Conservation (phyloP, 1,284 basidiomycete genomes). For the Rhodotorula sp. region DNA sequence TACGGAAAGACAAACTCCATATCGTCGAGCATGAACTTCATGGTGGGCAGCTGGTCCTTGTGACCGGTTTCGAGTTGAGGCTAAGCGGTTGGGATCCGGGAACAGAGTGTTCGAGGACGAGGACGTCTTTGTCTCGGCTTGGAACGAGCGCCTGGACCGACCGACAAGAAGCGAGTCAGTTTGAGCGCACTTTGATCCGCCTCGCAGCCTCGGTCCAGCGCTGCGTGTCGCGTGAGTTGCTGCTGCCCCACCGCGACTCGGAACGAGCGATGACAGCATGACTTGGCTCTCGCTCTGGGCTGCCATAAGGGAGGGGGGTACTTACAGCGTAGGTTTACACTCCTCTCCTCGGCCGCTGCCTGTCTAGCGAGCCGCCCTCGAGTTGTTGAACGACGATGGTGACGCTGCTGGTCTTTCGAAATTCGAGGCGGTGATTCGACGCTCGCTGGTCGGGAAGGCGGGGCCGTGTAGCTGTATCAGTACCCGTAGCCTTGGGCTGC, state of each 20-base stretch:
- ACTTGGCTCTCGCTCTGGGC: too few relatives aligned
- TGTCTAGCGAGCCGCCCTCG: too few relatives aligned
- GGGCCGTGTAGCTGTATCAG: too few relatives aligned
- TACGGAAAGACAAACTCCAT: conserved; percentile 70
- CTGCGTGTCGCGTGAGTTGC: neutral
- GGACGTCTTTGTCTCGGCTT: neutral
- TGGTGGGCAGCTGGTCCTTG: conserved; percentile 48
- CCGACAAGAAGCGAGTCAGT: neutral
- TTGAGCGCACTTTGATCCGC: neutral
- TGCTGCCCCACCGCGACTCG: neutral
- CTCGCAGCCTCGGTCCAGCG: neutral
- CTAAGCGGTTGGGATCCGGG: too few relatives aligned
- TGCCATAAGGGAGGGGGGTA: too few relatives aligned
- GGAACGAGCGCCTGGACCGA: neutral
- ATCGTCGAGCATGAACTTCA: conserved; percentile 97
- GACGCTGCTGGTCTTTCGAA: too few relatives aligned
- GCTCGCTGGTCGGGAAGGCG: too few relatives aligned
- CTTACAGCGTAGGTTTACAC: too few relatives aligned
- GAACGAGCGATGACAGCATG: neutral
- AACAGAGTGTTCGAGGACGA: neutral
- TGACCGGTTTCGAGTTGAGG: neutral
- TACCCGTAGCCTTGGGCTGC: too few relatives aligned
- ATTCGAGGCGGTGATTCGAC: too few relatives aligned
- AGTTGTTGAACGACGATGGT: too few relatives aligned
- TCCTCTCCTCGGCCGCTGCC: too few relatives aligned